A percentile compares a stretch with the other conserved stretches of the same genome.
These are phyloP conservation scores for Aphanomyces stellatus DNA, from an alignment of 352 stramenopile genomes.

Conservation along the genomic window DNA sequence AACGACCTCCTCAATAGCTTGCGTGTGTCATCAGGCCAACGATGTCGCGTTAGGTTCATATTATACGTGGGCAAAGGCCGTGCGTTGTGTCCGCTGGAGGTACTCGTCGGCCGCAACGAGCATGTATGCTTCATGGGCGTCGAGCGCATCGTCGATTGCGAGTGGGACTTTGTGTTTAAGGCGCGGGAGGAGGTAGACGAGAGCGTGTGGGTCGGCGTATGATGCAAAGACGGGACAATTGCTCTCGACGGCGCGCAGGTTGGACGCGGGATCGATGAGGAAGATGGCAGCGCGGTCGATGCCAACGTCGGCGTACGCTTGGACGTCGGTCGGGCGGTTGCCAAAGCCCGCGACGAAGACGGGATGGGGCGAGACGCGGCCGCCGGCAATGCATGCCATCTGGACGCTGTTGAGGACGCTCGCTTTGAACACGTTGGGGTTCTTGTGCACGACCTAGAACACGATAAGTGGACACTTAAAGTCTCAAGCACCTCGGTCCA, in stretches of 20 bases:
- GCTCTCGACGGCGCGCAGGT: conserved; percentile 34
- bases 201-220: conserved; percentile 62
- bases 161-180: conserved; percentile 71
- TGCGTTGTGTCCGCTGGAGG: too few species aligned
- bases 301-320: conserved; percentile 67
- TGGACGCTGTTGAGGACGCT: conserved; percentile 77
- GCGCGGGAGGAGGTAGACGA: conserved; percentile 63
- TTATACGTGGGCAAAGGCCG: too few species aligned
- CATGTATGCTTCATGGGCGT: conserved; percentile 68
- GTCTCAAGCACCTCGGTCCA: conserved; percentile 40
- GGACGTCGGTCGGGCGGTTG: conserved; percentile 73
- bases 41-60: too few species aligned
- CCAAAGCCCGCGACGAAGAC: conserved; percentile 82
- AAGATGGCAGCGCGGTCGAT: conserved; percentile 67
- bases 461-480: background rate
- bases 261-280: conserved; percentile 76
- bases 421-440: conserved; percentile 73
- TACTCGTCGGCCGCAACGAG: conserved; percentile 59
- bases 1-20: too few species aligned
- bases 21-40: too few species aligned
- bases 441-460: conserved; percentile 53
- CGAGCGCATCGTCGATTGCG: conserved; percentile 57
- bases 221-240: conserved; percentile 51
- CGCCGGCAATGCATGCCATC: conserved; percentile 68
- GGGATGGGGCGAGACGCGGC: conserved; percentile 54